Evolutionary conservation across 176 grass and related monocot genomes (phyloP), one percentile per base, ranked within the genome.

Genomic region (Themeda triandra): DNA sequence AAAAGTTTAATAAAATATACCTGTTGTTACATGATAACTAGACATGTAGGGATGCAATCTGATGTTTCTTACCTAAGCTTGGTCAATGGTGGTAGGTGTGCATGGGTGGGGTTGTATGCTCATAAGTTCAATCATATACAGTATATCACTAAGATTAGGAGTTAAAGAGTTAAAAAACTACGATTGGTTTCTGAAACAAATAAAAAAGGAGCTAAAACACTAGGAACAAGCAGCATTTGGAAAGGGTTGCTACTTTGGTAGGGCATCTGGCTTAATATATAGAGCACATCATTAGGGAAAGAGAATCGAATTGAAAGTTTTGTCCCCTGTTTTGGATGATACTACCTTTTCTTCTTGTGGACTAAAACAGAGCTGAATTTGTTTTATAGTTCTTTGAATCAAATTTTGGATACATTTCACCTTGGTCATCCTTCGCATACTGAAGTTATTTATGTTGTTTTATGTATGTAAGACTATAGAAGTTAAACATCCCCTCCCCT

Each of bases 111-210:
- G 58, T 40, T 14, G 69, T 54, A 36, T 71, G 32, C 75, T 79
- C 56, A 80, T 67, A 80, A 75, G 82, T 35, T 48, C 76, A 73
- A 80, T 84, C 81, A 89, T 85, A 49, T 48, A n/a, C n/a, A n/a
- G n/a, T n/a, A 89, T 85, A 49, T 37, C 60, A 62, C 60, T 53
- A 30, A 62, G 46, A 4, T 75, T 53, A 63, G 63, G 39, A 75
- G 36, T 37, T 74, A 44, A 45, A 58, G 70, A 66, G 66, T 66
- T 36, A 37, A 80, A 32, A 19, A 25, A n/a, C 39, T 49, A 51
- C 21, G 29, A 29, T 68, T 80, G 36, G 37, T 31, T 79, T 75
- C 44, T 32, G 17, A 75, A 31, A 23, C 23, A 44, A 42, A 44
- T 46, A 73, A 80, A 68, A 25, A 24, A 68, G 10, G 21, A 76